Percentiles rank a stretch among this genome's conserved stretches.
Conservation (phyloP, 2,329 filamentous ascomycete species). For the Pseudogymnoascus sp. region DNA sequence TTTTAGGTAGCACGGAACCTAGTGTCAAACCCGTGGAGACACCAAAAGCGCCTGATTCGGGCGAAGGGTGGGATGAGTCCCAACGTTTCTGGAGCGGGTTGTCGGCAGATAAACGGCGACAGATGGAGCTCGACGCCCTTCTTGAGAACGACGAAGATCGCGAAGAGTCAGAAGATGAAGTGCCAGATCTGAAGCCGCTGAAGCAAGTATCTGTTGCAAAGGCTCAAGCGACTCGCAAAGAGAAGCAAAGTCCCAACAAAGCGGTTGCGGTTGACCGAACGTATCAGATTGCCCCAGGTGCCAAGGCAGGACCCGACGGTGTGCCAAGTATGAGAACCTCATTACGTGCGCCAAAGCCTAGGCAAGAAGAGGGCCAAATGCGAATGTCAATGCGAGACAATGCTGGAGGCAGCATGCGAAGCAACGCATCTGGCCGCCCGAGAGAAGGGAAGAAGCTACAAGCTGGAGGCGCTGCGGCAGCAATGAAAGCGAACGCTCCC, state of each 20-base stretch:
- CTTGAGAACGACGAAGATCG: slow-evolving; percentile 39
- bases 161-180: slow-evolving; percentile 32
- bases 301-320: slow-evolving; percentile 25
- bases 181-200: slow-evolving; percentile 22
- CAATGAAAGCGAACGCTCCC: neutral
- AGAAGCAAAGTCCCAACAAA: neutral
- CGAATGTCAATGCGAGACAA: slow-evolving; percentile 21
- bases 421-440: slow-evolving; percentile 10
- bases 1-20: slow-evolving; percentile 50
- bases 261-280: slow-evolving; percentile 16
- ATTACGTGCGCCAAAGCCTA: slow-evolving; percentile 32
- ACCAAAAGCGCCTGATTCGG: slow-evolving; percentile 16
- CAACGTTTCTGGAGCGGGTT: slow-evolving; percentile 64
- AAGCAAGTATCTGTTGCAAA: slow-evolving; percentile 16
- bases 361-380: slow-evolving; percentile 16
- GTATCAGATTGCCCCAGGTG: slow-evolving; percentile 35
- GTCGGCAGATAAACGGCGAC: slow-evolving; percentile 52
- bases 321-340: slow-evolving; percentile 37
- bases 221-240: slow-evolving; percentile 16
- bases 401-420: neutral
- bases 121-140: slow-evolving; percentile 44
- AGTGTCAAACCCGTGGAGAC: slow-evolving; percentile 21
- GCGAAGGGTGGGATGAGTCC: slow-evolving; percentile 51
- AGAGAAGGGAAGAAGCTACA: slow-evolving; percentile 11
- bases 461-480: slow-evolving; percentile 15